These are phyloP conservation scores for Acorus gramineus DNA, from an alignment of 106 monocot species.

Conservation along the genomic window DNA sequence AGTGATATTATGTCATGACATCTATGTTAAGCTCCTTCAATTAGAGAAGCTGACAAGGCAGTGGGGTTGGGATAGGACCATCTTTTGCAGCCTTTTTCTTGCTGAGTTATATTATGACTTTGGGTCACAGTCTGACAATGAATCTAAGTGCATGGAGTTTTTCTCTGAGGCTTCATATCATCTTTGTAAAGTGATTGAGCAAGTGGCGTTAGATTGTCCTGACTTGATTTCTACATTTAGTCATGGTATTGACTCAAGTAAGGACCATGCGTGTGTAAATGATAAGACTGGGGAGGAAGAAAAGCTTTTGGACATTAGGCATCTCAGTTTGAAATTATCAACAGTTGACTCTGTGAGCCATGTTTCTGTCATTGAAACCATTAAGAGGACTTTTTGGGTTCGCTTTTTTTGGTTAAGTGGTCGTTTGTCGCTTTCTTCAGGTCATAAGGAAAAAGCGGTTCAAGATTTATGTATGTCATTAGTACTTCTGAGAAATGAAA, in stretches of 20 bases:
- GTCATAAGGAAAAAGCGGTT: conserved; percentile 50
- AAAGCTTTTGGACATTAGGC: not conserved
- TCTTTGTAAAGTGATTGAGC: conserved; percentile 90
- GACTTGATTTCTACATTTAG: conserved; percentile 10
- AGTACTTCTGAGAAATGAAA: conserved; percentile 43
- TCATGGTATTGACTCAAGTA: conserved; percentile 6
- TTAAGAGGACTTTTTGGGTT: conserved; percentile 44
- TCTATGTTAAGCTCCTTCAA: conserved; percentile 42
- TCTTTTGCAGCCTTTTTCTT: conserved; percentile 69
- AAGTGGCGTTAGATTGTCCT: conserved; percentile 41
- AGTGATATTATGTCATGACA: conserved; percentile 32
- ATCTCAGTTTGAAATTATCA: too few relatives aligned
- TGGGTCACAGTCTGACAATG: conserved; percentile 31
- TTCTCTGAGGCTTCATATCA: conserved; percentile 78
- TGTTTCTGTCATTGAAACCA: conserved; percentile 11
- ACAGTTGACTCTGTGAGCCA: conserved; percentile 5
- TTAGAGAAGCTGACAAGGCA: conserved; percentile 72
- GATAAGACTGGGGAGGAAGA: not conserved
- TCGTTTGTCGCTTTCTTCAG: conserved; percentile 55
- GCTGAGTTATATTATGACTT: conserved; percentile 86
- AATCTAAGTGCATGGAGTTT: conserved; percentile 36
- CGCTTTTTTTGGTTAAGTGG: conserved; percentile 91
- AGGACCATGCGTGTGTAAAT: not conserved
- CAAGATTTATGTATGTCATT: conserved; percentile 50
- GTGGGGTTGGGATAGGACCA: conserved; percentile 73